Evolutionary conservation across 257 asterid genomes (phyloP).

Genomic region (Ajuga chamaepitys): DNA sequence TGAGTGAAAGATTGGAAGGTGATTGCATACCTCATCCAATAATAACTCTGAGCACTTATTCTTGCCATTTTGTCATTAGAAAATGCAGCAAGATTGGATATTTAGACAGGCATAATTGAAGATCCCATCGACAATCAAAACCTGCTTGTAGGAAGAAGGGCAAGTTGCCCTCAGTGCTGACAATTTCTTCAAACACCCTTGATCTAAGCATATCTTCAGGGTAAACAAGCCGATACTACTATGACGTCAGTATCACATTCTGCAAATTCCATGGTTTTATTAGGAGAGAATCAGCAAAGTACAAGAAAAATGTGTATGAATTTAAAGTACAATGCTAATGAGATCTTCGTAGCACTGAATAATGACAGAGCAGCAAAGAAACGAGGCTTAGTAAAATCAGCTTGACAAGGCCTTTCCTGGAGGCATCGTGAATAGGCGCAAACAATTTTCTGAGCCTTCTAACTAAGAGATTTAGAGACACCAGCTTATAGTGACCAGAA

Average conservation of each 20-base stretch:
- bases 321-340: background rate
- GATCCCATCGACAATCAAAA: constrained; percentile 14
- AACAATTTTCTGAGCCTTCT: background rate
- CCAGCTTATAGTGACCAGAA: background rate
- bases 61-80: too few species aligned
- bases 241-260: too few species aligned
- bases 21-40: too few species aligned
- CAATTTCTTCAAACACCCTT: too few species aligned
- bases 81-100: too few species aligned
- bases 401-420: background rate
- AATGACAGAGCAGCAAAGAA: background rate
- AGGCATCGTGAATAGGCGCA: background rate
- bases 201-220: background rate
- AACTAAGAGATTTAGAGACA: background rate
- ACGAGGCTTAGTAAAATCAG: background rate
- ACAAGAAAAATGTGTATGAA: background rate
- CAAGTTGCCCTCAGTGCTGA: background rate
- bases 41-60: too few species aligned
- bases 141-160: constrained; percentile 26
- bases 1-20: too few species aligned
- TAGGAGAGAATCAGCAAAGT: background rate
- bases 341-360: background rate
- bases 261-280: too few species aligned
- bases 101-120: constrained; percentile 7
- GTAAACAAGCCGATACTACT: background rate